phyloP scores from a whole-genome alignment of 2,329 filamentous ascomycete species.

The Dothistroma septosporum region DNA sequence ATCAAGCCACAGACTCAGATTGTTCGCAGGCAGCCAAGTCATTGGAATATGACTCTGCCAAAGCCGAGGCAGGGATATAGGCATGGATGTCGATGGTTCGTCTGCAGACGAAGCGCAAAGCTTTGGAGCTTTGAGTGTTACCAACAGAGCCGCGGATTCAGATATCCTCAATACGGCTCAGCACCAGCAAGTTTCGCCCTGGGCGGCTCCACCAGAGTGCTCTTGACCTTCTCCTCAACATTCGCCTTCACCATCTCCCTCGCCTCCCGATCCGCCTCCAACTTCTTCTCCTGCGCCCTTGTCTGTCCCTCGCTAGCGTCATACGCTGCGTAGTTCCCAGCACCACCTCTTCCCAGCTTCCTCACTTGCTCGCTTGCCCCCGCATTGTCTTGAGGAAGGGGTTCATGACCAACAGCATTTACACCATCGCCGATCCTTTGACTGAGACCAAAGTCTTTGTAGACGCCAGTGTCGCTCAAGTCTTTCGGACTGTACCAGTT shows the following conservation, averaged over 20 bases:
- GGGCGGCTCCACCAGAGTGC: constrained; percentile 38
- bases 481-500: constrained; percentile 45
- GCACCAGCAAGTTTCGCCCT: constrained; percentile 37
- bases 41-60: background rate
- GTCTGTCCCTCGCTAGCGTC: constrained; percentile 33
- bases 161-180: background rate
- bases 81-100: background rate
- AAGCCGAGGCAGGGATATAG: background rate
- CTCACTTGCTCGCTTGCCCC: constrained; percentile 3
- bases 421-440: constrained; percentile 3
- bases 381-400: background rate
- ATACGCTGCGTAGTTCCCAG: constrained; percentile 44
- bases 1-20: background rate
- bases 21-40: background rate
- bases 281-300: constrained; percentile 25
- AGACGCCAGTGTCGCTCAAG: constrained; percentile 39
- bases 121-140: background rate
- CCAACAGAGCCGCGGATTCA: too few relatives aligned
- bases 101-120: background rate
- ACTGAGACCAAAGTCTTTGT: constrained; percentile 19
- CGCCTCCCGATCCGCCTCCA: constrained; percentile 29
- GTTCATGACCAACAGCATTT: background rate
- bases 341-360: constrained; percentile 41
- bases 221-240: constrained; percentile 42
- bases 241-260: constrained; percentile 30